Evolutionary conservation across 306 rosid species (phyloP).

Genomic region (Quercus robur): DNA sequence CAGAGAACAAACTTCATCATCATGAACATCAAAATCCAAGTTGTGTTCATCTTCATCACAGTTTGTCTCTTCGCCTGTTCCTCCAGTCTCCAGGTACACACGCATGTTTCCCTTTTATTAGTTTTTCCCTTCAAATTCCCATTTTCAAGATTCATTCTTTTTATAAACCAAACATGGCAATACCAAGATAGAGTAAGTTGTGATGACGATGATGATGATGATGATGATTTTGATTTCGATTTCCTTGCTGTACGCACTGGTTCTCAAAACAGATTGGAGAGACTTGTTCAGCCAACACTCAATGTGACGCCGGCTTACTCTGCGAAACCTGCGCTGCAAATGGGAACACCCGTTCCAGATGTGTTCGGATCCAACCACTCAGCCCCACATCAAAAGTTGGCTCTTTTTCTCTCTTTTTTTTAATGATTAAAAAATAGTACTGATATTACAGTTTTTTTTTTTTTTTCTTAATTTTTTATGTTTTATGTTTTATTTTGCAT

Average conservation of each 20-base stretch:
- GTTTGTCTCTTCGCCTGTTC: conserved; percentile 47
- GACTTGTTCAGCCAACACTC: conserved; percentile 57
- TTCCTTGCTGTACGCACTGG: background rate
- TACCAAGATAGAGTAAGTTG: too few relatives aligned
- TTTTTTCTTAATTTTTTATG: too few relatives aligned
- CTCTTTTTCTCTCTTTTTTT: background rate
- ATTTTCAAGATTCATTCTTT: too few relatives aligned
- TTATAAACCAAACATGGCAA: too few relatives aligned
- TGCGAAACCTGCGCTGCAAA: conserved; percentile 74
- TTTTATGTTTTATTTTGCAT: background rate
- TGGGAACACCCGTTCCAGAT: conserved; percentile 90
- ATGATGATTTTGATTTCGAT: too few relatives aligned
- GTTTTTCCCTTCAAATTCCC: too few relatives aligned
- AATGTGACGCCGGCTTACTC: conserved; percentile 66
- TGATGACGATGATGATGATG: too few relatives aligned
- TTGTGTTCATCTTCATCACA: conserved; percentile 48
- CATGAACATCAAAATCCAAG: conserved; percentile 23
- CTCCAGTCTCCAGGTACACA: conserved; percentile 51
- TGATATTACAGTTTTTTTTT: too few relatives aligned
- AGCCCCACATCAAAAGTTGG: conserved; percentile 60
- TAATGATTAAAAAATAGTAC: background rate
- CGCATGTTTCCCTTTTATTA: too few relatives aligned
- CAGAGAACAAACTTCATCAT: conserved; percentile 32
- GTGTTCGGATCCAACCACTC: conserved; percentile 61
- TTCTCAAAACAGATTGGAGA: conserved; percentile 70